phyloP scores from a whole-genome alignment of 2,329 filamentous ascomycete genomes.

The Thielaviopsis populi region DNA sequence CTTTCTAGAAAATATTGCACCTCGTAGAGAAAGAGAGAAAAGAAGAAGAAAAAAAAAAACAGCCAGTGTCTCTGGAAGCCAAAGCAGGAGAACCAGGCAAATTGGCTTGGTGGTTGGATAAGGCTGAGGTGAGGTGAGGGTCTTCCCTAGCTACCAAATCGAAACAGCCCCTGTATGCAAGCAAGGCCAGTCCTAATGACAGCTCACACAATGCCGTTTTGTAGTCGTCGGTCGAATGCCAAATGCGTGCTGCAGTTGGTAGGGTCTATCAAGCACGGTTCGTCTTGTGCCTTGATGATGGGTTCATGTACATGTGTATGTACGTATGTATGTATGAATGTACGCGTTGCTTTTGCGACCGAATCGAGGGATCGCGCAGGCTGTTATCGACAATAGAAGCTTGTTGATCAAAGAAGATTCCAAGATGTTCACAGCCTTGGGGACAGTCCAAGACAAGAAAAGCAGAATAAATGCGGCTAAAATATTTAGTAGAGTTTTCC shows the following conservation, averaged over 20 bases:
- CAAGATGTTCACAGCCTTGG: background rate
- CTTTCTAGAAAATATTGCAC: background rate
- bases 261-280: background rate
- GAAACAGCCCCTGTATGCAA: background rate
- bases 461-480: no score
- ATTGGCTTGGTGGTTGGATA: background rate
- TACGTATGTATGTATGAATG: no score
- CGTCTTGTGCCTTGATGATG: background rate
- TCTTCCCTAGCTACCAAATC: background rate
- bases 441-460: background rate
- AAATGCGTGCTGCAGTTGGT: background rate
- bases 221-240: background rate
- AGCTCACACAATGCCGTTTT: background rate
- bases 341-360: no score
- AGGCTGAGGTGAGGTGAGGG: constrained; percentile 1
- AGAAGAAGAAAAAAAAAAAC: background rate
- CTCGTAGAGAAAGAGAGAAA: background rate
- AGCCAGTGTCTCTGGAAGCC: background rate
- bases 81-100: background rate
- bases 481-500: no score
- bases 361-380: no score
- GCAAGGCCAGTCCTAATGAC: background rate
- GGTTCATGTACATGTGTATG: no score
- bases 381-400: no score
- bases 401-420: no score